phyloP scores from a whole-genome alignment of 1,284 basidiomycete species.

The Pseudozyma pruni region DNA sequence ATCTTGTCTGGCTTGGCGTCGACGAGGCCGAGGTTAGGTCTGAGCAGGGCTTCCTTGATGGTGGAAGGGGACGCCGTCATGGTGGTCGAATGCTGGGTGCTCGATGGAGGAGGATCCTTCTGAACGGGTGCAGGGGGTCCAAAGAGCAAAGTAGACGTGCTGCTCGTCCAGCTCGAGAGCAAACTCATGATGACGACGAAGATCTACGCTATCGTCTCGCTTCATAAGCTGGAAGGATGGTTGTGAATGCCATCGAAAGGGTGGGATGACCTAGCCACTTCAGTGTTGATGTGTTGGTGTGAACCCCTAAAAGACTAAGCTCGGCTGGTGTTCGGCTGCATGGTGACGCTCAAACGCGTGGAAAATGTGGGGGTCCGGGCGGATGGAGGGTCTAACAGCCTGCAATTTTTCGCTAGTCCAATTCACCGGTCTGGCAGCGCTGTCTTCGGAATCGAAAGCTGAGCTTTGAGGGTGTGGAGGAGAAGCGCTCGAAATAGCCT shows the following conservation, averaged over 20 bases:
- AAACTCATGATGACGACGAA: slow-evolving; percentile 27
- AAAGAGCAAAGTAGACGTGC: slow-evolving; percentile 21
- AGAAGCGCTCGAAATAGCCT: no score
- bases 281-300: slow-evolving; percentile 17
- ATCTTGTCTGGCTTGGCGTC: background rate
- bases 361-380: background rate
- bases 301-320: slow-evolving; percentile 4
- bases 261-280: no score
- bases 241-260: no score
- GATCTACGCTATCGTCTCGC: no score
- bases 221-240: background rate
- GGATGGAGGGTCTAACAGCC: background rate
- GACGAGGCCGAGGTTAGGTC: slow-evolving; percentile 11
- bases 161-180: slow-evolving; percentile 14
- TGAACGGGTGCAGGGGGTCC: slow-evolving; percentile 24
- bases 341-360: slow-evolving; percentile 2
- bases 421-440: background rate
- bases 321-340: slow-evolving; percentile 1
- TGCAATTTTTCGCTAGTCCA: background rate
- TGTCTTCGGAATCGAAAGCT: background rate
- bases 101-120: slow-evolving; percentile 17
- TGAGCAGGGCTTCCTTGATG: slow-evolving; percentile 8
- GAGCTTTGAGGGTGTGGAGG: background rate
- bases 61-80: no score
- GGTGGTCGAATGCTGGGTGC: no score